A percentile compares a stretch with the other conserved stretches of the same genome.
Evolutionary conservation across 768 basidiomycete genomes (phyloP).

Genomic region (Lyophyllum atratum): DNA sequence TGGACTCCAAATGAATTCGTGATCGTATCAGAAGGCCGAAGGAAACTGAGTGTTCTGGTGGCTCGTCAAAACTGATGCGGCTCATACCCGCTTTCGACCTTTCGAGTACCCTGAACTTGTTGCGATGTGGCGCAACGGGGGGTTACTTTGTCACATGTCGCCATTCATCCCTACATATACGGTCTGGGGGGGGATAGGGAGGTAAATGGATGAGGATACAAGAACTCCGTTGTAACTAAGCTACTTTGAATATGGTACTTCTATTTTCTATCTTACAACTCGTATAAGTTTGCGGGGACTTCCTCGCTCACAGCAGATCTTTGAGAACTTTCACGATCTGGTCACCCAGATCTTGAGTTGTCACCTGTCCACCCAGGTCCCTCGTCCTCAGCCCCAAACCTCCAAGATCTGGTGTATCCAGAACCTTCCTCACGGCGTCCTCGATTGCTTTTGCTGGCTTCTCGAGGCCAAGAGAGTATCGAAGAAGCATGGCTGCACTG

Average conservation of each 20-base stretch:
- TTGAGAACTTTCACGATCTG: conserved; percentile 76
- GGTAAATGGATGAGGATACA: too few relatives aligned
- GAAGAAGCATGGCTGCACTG: conserved; percentile 88
- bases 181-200: too few relatives aligned
- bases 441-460: conserved; percentile 86
- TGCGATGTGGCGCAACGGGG: not conserved
- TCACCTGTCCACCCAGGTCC: conserved; percentile 81
- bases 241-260: not conserved
- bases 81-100: too few relatives aligned
- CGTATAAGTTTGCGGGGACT: too few relatives aligned
- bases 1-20: not conserved
- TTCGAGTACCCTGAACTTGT: not conserved
- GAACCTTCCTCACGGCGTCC: conserved; percentile 83
- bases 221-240: not conserved
- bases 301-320: conserved; percentile 53
- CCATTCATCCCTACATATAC: too few relatives aligned
- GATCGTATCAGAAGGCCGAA: too few relatives aligned
- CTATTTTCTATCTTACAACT: conserved; percentile 2
- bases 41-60: too few relatives aligned
- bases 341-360: conserved; percentile 83
- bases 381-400: conserved; percentile 81
- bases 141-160: too few relatives aligned
- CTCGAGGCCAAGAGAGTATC: conserved; percentile 92
- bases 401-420: conserved; percentile 70
- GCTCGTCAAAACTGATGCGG: too few relatives aligned